Conservation (phyloP, 148 eudicot genomes). For the Pouteria glomerata region DNA sequence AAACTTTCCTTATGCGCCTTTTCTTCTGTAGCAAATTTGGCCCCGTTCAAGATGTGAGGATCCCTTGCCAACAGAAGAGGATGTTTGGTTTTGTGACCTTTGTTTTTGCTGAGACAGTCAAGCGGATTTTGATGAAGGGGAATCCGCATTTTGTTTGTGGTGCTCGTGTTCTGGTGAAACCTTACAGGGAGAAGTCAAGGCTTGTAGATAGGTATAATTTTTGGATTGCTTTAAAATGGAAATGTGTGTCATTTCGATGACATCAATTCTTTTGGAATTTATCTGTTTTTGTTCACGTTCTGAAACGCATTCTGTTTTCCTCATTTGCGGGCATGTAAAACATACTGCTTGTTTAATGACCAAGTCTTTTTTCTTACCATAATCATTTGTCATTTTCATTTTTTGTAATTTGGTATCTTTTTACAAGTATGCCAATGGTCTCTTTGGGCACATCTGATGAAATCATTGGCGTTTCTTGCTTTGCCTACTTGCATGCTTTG, state of each 20-base stretch:
- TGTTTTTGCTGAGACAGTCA: slow-evolving; percentile 43
- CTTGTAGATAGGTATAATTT: slow-evolving; percentile 44
- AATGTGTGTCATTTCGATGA: neutral
- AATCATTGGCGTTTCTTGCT: too few relatives aligned
- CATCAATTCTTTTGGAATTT: neutral
- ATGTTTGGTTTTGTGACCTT: slow-evolving; percentile 78
- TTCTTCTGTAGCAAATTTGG: slow-evolving; percentile 45
- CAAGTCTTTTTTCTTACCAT: too few relatives aligned
- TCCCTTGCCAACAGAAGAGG: slow-evolving; percentile 66
- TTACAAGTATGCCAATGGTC: too few relatives aligned
- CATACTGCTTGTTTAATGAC: neutral
- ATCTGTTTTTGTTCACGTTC: neutral
- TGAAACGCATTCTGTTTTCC: neutral
- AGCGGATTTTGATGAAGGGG: slow-evolving; percentile 40
- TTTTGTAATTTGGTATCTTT: too few relatives aligned
- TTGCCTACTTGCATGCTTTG: too few relatives aligned
- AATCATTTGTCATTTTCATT: too few relatives aligned
- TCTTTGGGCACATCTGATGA: too few relatives aligned
- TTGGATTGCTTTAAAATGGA: neutral
- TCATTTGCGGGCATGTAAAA: neutral
- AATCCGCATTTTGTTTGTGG: slow-evolving; percentile 72
- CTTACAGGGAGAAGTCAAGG: slow-evolving; percentile 55
- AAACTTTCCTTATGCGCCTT: neutral
- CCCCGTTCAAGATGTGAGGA: slow-evolving; percentile 65
- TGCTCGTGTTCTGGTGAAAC: slow-evolving; percentile 69